Evolutionary conservation across 2,329 filamentous ascomycete genomes (phyloP), one percentile per base, ranked within the genome.

Genomic region (Penicillium paneum): DNA sequence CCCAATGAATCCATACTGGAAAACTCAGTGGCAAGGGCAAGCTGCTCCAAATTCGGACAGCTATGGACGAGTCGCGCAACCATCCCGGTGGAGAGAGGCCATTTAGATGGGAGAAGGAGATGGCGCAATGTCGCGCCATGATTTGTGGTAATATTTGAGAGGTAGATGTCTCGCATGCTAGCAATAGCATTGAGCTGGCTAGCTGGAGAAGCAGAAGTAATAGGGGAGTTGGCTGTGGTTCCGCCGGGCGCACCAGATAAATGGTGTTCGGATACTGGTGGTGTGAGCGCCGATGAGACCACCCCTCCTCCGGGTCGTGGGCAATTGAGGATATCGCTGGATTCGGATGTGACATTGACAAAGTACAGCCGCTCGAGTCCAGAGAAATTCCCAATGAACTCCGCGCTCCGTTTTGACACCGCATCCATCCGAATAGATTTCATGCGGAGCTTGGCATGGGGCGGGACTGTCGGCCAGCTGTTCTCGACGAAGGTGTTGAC

Each of bases 1-100:
- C 67, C 63, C 19, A 76, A 49, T 12, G 71, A 67, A 11, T 78
- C 71, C 63, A 77, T 66, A 59, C 70, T 71, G 34, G 67, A 66
- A 15, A 72, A 59, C 11, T 78, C 71, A 15, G 80, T 72, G 8
- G 81, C 77, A 21, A 85, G 69, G 26, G 77, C 82, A 1, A 87
- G 71, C 61, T 87, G 83, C 56, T 84, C 82, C 13, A 86, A 71
- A 49, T 84, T 77, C 0, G 83, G 82, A 54, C 82, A 83, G 10
- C 70, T 70, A 46, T 79, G 77, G 31, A 83, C 79, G 7, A 86
- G 69, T 8, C 77, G 76, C 31, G 75, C 76, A 8, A 86, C 69
- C 5, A 79, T 72, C 1, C 73, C 66, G 3, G 76, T 71, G 15
- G 77, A 76, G 3, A 86, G 73, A 17, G 76, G 70, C 82, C 83